phyloP scores from a whole-genome alignment of 305 asterid genomes.

The Solanum chacoense region DNA sequence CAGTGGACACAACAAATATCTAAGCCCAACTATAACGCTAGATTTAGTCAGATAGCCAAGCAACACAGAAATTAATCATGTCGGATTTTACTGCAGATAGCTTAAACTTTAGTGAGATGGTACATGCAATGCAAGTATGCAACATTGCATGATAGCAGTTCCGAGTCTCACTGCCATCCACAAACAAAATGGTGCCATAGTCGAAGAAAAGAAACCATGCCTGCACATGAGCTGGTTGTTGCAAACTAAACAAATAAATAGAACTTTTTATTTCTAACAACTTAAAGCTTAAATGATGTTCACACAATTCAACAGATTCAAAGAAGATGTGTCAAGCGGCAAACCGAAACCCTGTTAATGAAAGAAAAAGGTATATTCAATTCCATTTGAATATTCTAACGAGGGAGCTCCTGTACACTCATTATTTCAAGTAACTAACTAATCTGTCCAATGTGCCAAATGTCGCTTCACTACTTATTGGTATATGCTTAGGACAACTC shows the following conservation, averaged over 20 bases:
- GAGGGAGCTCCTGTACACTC: background rate
- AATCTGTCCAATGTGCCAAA: background rate
- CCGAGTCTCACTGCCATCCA: background rate
- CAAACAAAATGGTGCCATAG: background rate
- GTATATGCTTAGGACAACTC: background rate
- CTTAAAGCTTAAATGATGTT: background rate
- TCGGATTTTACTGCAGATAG: background rate
- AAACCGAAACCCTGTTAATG: background rate
- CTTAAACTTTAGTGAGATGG: background rate
- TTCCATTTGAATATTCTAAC: background rate
- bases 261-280: background rate
- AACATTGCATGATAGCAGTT: background rate
- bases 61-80: background rate
- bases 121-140: background rate
- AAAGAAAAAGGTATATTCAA: background rate
- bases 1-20: background rate
- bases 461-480: background rate
- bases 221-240: background rate
- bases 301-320: background rate
- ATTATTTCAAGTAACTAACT: background rate
- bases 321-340: background rate
- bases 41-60: background rate
- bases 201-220: background rate
- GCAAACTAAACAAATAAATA: background rate
- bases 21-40: background rate